Evolutionary conservation across 2,329 filamentous ascomycete species (phyloP).

Genomic region (Diaporthe citrichinensis): DNA sequence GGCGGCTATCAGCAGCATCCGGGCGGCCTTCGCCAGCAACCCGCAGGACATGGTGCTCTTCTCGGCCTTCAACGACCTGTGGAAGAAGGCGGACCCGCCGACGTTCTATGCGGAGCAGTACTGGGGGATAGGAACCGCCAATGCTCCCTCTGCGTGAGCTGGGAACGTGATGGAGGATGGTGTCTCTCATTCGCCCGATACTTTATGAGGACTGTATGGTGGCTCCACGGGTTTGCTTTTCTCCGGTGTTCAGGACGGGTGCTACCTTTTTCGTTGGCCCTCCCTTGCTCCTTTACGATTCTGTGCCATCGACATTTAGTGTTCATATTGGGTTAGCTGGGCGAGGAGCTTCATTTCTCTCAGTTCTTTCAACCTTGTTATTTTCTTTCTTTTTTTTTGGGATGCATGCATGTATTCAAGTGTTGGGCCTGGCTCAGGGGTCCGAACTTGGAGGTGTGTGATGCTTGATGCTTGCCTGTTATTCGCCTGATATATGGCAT

Average conservation of each 20-base stretch:
- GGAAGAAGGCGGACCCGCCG: slow-evolving; percentile 76
- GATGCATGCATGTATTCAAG: background rate
- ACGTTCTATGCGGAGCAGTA: slow-evolving; percentile 82
- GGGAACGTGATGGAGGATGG: background rate
- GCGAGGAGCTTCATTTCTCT: background rate
- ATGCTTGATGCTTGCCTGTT: background rate
- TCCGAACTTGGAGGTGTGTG: background rate
- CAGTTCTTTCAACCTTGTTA: background rate
- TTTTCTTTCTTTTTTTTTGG: background rate
- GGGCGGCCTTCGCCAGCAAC: slow-evolving; percentile 66
- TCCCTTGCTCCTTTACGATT: background rate
- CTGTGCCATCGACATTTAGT: background rate
- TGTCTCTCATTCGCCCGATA: background rate
- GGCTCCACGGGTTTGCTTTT: background rate
- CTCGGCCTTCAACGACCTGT: slow-evolving; percentile 83
- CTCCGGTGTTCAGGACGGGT: background rate
- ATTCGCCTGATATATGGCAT: background rate
- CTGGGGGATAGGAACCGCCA: slow-evolving; percentile 73
- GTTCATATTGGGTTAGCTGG: background rate
- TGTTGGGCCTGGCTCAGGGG: background rate
- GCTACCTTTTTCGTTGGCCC: background rate
- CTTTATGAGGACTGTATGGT: background rate
- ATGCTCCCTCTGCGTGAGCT: slow-evolving; percentile 41
- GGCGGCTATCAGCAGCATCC: slow-evolving; percentile 76
- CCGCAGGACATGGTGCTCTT: slow-evolving; percentile 76